These are phyloP conservation scores for Neofusicoccum ribis DNA, from an alignment of 2,329 filamentous ascomycete species.

Conservation along the genomic window DNA sequence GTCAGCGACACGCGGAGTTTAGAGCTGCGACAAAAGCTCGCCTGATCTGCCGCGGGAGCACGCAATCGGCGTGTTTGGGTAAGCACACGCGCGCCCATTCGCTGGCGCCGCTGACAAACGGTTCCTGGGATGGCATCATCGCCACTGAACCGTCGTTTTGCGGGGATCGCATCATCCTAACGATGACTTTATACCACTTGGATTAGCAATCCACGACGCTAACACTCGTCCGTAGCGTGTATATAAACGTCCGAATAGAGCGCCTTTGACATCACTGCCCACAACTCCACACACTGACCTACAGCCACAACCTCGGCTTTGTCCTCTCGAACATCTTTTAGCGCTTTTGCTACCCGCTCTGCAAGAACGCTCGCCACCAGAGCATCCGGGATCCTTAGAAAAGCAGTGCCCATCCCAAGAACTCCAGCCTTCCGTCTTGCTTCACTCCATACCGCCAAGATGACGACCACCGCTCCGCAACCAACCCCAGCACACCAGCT, in stretches of 20 bases:
- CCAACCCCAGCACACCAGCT: conserved; percentile 46
- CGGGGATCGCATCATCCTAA: conserved; percentile 12
- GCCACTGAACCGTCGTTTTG: conserved; percentile 9
- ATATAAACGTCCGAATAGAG: conserved; percentile 2
- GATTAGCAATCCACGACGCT: conserved; percentile 6
- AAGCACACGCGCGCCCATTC: conserved; percentile 12
- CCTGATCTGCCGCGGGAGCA: conserved; percentile 17
- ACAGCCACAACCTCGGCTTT: background rate
- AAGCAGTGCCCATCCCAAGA: too few relatives aligned
- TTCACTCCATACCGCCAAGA: conserved; percentile 29
- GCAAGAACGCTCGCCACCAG: background rate
- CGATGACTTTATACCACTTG: conserved; percentile 5
- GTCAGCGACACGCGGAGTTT: background rate
- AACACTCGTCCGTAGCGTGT: background rate
- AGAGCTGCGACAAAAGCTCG: background rate
- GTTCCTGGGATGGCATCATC: conserved; percentile 17
- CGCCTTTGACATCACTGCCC: conserved; percentile 2
- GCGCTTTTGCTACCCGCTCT: background rate
- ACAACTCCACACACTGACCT: background rate
- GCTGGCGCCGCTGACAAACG: conserved; percentile 11
- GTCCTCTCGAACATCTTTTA: background rate
- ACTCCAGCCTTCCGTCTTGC: background rate
- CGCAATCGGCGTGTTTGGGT: conserved; percentile 17
- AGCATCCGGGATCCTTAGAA: background rate
- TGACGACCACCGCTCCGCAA: conserved; percentile 45